Base-by-base conservation (phyloP, 2,329 filamentous ascomycete genomes). In the Pyrenophora teres region DNA sequence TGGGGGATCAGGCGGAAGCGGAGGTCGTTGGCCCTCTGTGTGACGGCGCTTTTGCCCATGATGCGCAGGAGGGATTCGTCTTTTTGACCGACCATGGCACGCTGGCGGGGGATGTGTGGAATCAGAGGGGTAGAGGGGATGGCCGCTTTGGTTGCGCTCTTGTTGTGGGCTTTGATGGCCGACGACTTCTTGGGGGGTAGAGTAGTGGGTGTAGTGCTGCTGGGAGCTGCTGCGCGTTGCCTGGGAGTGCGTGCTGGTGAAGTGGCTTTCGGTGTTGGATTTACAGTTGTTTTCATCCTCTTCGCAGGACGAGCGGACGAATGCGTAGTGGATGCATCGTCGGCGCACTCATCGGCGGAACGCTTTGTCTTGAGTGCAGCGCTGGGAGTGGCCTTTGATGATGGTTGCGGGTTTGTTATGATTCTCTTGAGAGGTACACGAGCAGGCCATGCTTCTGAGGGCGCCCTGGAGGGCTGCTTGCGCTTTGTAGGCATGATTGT, bases 1-100 rank as follows among this genome's bases (percentile, higher is more conserved):
- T 56, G 53, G 1, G 56, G 42, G 10, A 64, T 52, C 27, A 57
- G 57, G 36, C 53, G 57, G 53, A 64, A 66, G 45, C 54, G 56
- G 0, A 63, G 50, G 18, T 60, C 55, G 37, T 56, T 59, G 15
- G 13, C 19, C 31, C 42, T 39, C 9, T 32, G 37, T 1, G 46
- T 57, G 6, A 18, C 32, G 36, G 25, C 32, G 46, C 59, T 46
- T 8, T 52, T 37, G 50, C 62, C 62, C 7, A 57, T 23, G 42
- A 65, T 60, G 39, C 33, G 54, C 3, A 65, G 47, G 15, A 65
- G 37, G 4, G 52, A 44, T 2, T 19, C 18, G 15, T 63, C 46
- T 21, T 43, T 33, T 2, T 41, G 46, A 25, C 55, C 53, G 10
- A 56, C 4, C 2, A 15, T 53, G 13, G 62, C 62, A 2, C 37